Evolutionary conservation across 495 filamentous ascomycete species (phyloP), one percentile per base, ranked within the genome.

Genomic region (Lichenothelia convexa): DNA sequence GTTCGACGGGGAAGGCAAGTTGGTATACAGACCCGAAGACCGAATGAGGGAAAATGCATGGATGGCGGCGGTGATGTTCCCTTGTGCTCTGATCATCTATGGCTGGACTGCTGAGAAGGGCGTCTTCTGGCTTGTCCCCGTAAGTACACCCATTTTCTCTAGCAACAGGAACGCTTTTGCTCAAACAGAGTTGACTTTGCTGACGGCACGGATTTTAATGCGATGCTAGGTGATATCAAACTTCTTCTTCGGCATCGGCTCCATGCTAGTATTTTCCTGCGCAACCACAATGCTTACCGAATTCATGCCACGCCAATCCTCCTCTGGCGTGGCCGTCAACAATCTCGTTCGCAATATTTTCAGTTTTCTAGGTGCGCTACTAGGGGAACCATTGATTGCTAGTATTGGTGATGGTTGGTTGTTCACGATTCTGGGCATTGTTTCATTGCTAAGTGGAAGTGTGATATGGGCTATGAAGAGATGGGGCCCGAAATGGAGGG

Each of bases 371-470:
- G 85, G 80, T 0, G 71, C 65, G 6, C 53, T 89, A 3, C 67
- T 87, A 2, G 74, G 78, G 0, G 66, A 78, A 40, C 85, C 85
- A 1, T 57, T 91, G 13, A 81, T 93, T 35, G 46, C 61, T n/a
- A 79, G 65, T 3, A 80, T 93, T 42, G 87, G 87, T 3, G 78
- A 81, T 46, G 87, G 86, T 0, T 93, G 85, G 84, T 45, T 93
- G 23, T 82, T 84, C 44, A 93, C 87, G 2, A 77, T 78, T 21
- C 43, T 94, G 0, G 79, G 74, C 0, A 36, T 82, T 15, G 61
- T 84, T 34, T 63, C 70, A 4, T 65, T 77, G 45, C 38, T 67
- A 0, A 57, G 49, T 39, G 38, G 56, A 21, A 35, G 43, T 30
- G 71, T 75, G 11, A 67, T 93, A 18, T 71, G 68, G 58, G 55